These are phyloP conservation scores for Penicillium taxi DNA, from an alignment of 495 filamentous ascomycete genomes.

Conservation along the genomic window DNA sequence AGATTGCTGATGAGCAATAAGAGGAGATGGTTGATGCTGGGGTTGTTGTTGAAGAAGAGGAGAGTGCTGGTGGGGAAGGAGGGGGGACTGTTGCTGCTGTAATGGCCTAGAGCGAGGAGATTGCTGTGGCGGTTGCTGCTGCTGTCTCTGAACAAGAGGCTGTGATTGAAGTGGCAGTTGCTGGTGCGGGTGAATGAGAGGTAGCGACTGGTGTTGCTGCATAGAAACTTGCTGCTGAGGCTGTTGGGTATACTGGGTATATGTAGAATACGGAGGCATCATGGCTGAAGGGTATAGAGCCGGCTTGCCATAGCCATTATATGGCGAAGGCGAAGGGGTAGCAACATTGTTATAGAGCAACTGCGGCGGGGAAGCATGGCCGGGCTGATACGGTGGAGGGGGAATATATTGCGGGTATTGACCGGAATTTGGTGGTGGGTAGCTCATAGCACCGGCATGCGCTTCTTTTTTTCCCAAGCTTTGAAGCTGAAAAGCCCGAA, in stretches of 20 bases:
- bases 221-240: conserved; percentile 5
- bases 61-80: conserved; percentile 9
- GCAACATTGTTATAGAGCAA: conserved; percentile 36
- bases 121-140: conserved; percentile 2
- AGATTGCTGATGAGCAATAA: conserved; percentile 1
- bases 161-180: conserved; percentile 8
- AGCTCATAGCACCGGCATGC: conserved; percentile 42
- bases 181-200: conserved; percentile 10
- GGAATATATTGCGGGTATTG: conserved; percentile 31
- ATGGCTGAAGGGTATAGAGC: conserved; percentile 30
- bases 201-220: conserved; percentile 7
- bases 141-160: not conserved
- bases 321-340: conserved; percentile 23
- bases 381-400: conserved; percentile 31
- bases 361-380: conserved; percentile 30
- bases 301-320: conserved; percentile 36
- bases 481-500: conserved; percentile 16
- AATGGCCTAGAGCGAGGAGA: not conserved
- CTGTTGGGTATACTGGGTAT: conserved; percentile 26
- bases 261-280: conserved; percentile 27
- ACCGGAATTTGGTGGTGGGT: conserved; percentile 39
- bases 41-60: not conserved
- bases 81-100: conserved; percentile 1
- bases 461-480: conserved; percentile 14
- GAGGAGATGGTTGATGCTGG: conserved; percentile 13